Percentiles rank a stretch among this genome's conserved stretches.
These are phyloP conservation scores for Sporothrix globosa DNA, from an alignment of 2,329 filamentous ascomycete genomes.

Conservation along the genomic window DNA sequence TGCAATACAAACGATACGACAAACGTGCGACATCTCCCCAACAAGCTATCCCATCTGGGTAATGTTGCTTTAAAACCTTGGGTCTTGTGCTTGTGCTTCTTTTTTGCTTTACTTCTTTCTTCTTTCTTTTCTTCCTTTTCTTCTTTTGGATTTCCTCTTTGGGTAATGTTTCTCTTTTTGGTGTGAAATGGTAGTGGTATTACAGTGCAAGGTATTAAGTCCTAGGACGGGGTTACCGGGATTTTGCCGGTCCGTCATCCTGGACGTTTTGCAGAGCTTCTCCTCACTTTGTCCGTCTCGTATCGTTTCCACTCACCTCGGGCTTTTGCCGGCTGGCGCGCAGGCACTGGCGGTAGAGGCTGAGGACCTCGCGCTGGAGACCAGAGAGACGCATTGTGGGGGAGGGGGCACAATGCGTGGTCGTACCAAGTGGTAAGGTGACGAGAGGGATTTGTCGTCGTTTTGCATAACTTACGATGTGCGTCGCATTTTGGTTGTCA, in stretches of 20 bases:
- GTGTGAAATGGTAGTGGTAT: not conserved
- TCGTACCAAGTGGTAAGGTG: too few species aligned
- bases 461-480: not conserved
- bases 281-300: not conserved
- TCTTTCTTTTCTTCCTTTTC: not conserved
- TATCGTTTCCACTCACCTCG: constrained; percentile 51
- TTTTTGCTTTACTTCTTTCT: not conserved
- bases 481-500: not conserved
- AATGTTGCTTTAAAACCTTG: too few species aligned
- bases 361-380: constrained; percentile 84
- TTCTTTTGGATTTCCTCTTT: constrained; percentile 11
- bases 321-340: constrained; percentile 82
- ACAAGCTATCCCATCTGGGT: too few species aligned
- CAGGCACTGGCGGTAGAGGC: constrained; percentile 83
- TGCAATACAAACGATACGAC: too few species aligned
- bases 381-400: constrained; percentile 67
- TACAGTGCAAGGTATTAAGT: not conserved
- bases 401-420: not conserved
- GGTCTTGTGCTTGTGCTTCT: not conserved
- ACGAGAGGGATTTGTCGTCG: not conserved
- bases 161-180: constrained; percentile 23
- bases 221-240: constrained; percentile 3
- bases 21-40: too few species aligned
- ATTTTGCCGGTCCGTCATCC: not conserved
- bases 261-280: too few species aligned